A percentile compares a stretch with the other conserved stretches of the same genome.
Evolutionary conservation across 2,329 filamentous ascomycete species (phyloP).

Genomic region (Thermomyces lanuginosus): DNA sequence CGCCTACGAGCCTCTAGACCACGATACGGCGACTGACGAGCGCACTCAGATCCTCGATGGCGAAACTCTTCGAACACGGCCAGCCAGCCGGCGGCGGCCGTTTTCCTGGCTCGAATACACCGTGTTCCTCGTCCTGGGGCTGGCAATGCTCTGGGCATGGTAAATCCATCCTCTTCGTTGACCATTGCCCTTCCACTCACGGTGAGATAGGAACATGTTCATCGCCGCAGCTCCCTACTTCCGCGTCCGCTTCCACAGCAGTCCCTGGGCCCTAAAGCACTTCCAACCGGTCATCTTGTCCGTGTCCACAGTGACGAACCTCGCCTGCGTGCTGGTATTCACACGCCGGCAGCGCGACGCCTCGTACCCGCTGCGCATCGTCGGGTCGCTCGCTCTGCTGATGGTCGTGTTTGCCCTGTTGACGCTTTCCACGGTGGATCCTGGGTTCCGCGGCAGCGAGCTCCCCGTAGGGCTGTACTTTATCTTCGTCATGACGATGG

Average conservation of each 20-base stretch:
- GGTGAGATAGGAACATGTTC: slow-evolving; percentile 77
- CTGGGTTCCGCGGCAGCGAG: too few species aligned
- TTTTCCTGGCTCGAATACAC: slow-evolving; percentile 80
- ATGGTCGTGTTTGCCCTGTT: slow-evolving; percentile 60
- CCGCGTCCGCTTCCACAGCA: slow-evolving; percentile 57
- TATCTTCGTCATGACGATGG: slow-evolving; percentile 64
- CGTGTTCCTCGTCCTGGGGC: slow-evolving; percentile 69
- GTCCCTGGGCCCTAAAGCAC: slow-evolving; percentile 56
- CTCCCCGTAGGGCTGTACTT: slow-evolving; percentile 54
- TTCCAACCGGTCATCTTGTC: slow-evolving; percentile 85
- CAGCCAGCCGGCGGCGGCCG: slow-evolving; percentile 5
- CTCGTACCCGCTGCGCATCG: slow-evolving; percentile 78
- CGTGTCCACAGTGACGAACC: slow-evolving; percentile 69
- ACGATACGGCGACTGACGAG: slow-evolving; percentile 6
- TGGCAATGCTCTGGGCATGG: slow-evolving; percentile 98
- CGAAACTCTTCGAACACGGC: slow-evolving; percentile 4
- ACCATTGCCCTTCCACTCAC: slow-evolving; percentile 4
- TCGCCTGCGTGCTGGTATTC: slow-evolving; percentile 58
- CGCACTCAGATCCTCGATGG: slow-evolving; percentile 3
- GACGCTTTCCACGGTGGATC: slow-evolving; percentile 58
- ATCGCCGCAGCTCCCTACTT: slow-evolving; percentile 91
- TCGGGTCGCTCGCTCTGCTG: slow-evolving; percentile 58
- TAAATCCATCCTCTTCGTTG: slow-evolving; percentile 25
- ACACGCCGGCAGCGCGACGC: slow-evolving; percentile 65
- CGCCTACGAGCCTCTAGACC: slow-evolving; percentile 14